Base-by-base conservation (phyloP, 2,329 filamentous ascomycete species). In the Ilyonectria mors-panacis region DNA sequence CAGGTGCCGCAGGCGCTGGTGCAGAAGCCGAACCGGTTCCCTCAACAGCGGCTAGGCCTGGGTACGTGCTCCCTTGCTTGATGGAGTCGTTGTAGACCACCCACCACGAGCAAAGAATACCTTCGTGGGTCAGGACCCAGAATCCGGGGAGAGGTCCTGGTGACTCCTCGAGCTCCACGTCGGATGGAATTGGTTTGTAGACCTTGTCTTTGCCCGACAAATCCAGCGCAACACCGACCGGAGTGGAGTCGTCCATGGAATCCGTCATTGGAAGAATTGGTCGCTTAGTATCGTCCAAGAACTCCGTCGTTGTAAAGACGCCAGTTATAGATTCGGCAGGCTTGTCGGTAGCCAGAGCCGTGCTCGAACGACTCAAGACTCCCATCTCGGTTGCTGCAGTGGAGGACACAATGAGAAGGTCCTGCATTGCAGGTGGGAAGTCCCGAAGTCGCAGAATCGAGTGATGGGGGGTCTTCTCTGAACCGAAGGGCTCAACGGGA, bases 21-120 rank as follows among this genome's bases (percentile, higher is more conserved):
- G 78, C 73, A 70, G 78, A 65, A 33, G 75, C 59, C 21, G 77
- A 55, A 17, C 75, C 69, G 63, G 77, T 75, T 2, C 80, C 80
- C 65, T 85, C 83, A 35, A 83, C 83, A 50, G 81, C 83, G 45
- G 86, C 83, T 70, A 98, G 84, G 5, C 92, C 93, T 45, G 92
- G 88, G 78, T 94, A 98, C 0, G 89, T 88, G 7, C 89, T 89
- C 4, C 91, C 91, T 73, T 91, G 85, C 66, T 91, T 89, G 68
- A 99, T 91, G 2, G 95, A 94, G 47, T 97, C 94, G 39, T 92
- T 89, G 81, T 98, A 98, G 21, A 98, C 88, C 48, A 98, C 82
- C 94, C 95, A 98, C 94, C 95, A 99, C 13, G 91, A 88, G 51
- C 89, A 90, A 17, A 99, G 84, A 10, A 97, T 83, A 70, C 96